phyloP scores from a whole-genome alignment of 331 rosid species.

The Spiraea crenata region DNA sequence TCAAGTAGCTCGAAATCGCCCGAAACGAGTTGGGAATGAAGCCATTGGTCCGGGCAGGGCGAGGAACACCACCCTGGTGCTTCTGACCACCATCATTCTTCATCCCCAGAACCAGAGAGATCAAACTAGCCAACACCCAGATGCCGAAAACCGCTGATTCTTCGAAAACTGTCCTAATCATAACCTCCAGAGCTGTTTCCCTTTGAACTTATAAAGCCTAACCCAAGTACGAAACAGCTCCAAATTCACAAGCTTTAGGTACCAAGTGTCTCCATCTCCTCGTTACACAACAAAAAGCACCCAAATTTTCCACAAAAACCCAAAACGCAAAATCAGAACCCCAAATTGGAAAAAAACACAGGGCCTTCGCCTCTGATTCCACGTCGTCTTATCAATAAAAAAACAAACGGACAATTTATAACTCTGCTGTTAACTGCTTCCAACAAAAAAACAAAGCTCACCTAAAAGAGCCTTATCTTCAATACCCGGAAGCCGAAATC shows the following conservation, averaged over 20 bases:
- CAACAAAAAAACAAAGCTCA: constrained; percentile 14
- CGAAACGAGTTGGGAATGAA: constrained; percentile 82
- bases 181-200: constrained; percentile 56
- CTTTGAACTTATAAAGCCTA: constrained; percentile 35
- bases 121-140: constrained; percentile 42
- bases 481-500: constrained; percentile 30
- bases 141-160: constrained; percentile 46
- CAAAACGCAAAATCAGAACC: constrained; percentile 29
- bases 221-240: constrained; percentile 44
- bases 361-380: constrained; percentile 27
- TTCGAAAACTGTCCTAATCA: constrained; percentile 57
- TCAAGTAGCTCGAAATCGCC: constrained; percentile 79
- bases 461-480: constrained; percentile 22
- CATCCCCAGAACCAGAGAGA: constrained; percentile 73
- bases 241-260: constrained; percentile 38
- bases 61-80: constrained; percentile 58
- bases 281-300: constrained; percentile 30
- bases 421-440: constrained; percentile 21
- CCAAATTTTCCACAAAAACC: constrained; percentile 43
- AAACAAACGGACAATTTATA: constrained; percentile 20
- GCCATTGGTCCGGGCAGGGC: constrained; percentile 56
- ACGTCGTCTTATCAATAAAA: constrained; percentile 22
- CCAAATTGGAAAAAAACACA: constrained; percentile 25
- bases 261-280: constrained; percentile 51
- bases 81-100: constrained; percentile 75